These are phyloP conservation scores for Suillus occidentalis DNA, from an alignment of 768 basidiomycete genomes.

Conservation along the genomic window DNA sequence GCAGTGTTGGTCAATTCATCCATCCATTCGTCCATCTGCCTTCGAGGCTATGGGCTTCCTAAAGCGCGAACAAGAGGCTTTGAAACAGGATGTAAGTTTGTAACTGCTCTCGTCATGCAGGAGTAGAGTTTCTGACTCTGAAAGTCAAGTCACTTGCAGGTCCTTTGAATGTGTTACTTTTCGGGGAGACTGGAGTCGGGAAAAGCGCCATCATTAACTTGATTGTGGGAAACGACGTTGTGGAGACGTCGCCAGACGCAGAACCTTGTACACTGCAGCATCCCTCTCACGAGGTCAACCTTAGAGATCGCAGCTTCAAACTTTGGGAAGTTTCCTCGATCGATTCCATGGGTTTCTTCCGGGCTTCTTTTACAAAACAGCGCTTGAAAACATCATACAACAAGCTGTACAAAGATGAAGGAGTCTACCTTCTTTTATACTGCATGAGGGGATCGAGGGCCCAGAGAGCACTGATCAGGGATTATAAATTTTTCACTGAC, in stretches of 20 bases:
- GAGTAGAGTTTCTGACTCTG: neutral
- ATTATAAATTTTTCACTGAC: slow-evolving; percentile 30
- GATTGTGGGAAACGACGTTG: slow-evolving; percentile 31
- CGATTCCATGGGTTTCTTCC: slow-evolving; percentile 26
- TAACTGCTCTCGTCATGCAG: neutral
- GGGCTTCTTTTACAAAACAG: slow-evolving; percentile 15
- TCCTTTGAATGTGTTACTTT: slow-evolving; percentile 38
- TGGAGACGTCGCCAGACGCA: slow-evolving; percentile 30
- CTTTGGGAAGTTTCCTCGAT: slow-evolving; percentile 37
- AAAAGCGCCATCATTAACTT: slow-evolving; percentile 48
- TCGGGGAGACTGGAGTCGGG: slow-evolving; percentile 42
- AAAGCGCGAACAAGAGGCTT: neutral
- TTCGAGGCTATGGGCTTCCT: neutral
- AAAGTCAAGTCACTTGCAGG: neutral
- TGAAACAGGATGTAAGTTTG: neutral
- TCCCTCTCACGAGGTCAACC: slow-evolving; percentile 20
- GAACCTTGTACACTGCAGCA: slow-evolving; percentile 39
- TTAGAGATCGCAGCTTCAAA: slow-evolving; percentile 18
- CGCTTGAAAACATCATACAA: slow-evolving; percentile 22
- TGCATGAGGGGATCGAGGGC: slow-evolving; percentile 33
- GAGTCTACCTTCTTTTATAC: slow-evolving; percentile 32
- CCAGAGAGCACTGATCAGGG: slow-evolving; percentile 25
- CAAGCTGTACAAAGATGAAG: slow-evolving; percentile 33
- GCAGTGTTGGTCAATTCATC: slow-evolving; percentile 1
- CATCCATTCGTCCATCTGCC: slow-evolving; percentile 1